Base-by-base conservation (phyloP, 2,329 filamentous ascomycete species). In the Myriosclerotinia curreyana region DNA sequence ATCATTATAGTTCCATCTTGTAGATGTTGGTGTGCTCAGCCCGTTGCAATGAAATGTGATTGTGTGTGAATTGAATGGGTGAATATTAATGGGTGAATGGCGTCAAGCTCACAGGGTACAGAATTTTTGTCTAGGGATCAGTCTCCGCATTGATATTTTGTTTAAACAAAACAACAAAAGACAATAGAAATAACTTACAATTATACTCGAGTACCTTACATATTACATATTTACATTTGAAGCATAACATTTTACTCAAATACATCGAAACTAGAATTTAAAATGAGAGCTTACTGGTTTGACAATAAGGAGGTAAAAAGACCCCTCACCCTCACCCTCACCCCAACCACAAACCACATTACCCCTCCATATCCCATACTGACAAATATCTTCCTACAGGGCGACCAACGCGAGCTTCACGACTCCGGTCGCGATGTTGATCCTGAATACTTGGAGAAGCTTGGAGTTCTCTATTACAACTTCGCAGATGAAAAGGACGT, bases 391-490 rank as follows among this genome's bases (percentile, higher is more conserved):
- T 49, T 22, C 15, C 34, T 31, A 49, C 44, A 96, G 91, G 93
- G 92, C 79, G 95, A 99, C 83, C 95, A 97, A 80, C 92, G 95
- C 75, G 84, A 89, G 51, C 85, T 91, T 61, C 95, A 99, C 79
- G 88, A 97, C 79, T 96, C 92, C 25, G 91, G 91, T 72, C 86
- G 85, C 69, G 74, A 81, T 48, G 85, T 97, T 65, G 78, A 83
- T 63, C 77, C 82, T 56, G 79, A 83, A 6, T 86, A 90, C 64
- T 87, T 99, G 65, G 77, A 81, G 68, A 81, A 83, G 62, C 81
- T 98, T 22, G 94, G 94, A 65, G 92, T 99, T 46, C 78, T 91
- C 52, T 95, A 96, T 82, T 86, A 86, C 76, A 81, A 83, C 74
- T 85, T 90, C 71, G 80, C 86, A 15, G 79, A 85, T 42, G 75